Evolutionary conservation across 2,329 filamentous ascomycete genomes (phyloP).

Genomic region (Falciphora oryzae): DNA sequence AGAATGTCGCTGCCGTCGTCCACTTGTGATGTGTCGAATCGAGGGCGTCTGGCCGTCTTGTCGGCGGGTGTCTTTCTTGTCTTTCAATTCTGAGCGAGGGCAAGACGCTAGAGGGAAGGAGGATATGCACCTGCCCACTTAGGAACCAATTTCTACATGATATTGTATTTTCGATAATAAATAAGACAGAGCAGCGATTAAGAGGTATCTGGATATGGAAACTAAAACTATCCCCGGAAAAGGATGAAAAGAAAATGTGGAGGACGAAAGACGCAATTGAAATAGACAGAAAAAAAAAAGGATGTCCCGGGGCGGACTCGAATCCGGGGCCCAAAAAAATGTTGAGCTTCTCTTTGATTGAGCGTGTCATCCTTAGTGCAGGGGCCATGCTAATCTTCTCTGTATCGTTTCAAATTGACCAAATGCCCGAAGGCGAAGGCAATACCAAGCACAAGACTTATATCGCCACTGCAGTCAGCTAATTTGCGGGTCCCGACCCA

Average conservation of each 20-base stretch:
- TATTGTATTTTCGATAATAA: not conserved
- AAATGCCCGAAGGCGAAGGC: slow-evolving; percentile 22
- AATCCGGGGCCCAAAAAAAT: slow-evolving; percentile 45
- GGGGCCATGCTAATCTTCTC: slow-evolving; percentile 24
- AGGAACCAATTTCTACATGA: no score
- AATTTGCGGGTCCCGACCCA: no score
- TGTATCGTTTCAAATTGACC: slow-evolving; percentile 24
- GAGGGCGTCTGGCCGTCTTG: not conserved
- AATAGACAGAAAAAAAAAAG: not conserved
- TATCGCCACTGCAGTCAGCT: no score
- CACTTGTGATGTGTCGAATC: not conserved
- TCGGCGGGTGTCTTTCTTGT: not conserved
- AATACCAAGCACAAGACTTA: no score
- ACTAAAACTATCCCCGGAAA: no score
- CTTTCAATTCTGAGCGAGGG: not conserved
- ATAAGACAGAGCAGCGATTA: not conserved
- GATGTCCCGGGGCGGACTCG: slow-evolving; percentile 2
- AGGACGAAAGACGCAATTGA: not conserved
- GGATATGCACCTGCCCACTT: no score
- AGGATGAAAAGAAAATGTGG: not conserved
- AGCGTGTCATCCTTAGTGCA: slow-evolving; percentile 90
- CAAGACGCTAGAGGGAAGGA: no score
- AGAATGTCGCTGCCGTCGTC: no score
- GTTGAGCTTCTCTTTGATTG: slow-evolving; percentile 58
- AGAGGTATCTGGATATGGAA: not conserved